A percentile compares a stretch with the other conserved stretches of the same genome.
Conservation (phyloP, 371 early-diverging fungal genomes). For the Lichtheimia ramosa region DNA sequence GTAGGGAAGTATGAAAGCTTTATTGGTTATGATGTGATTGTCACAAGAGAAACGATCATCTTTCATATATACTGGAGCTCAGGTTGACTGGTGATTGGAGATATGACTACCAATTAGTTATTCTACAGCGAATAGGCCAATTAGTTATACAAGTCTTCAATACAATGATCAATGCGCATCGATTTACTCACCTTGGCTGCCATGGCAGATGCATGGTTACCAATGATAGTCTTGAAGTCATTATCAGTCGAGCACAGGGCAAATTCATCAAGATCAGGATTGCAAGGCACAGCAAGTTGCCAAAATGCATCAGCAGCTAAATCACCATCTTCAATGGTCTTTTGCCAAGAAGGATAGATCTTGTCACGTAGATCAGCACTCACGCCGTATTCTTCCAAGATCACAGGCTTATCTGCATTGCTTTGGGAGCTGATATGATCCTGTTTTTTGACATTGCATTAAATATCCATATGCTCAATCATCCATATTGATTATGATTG, state of each 20-base stretch:
- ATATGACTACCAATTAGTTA: too few relatives aligned
- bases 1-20: too few relatives aligned
- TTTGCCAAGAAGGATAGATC: slow-evolving; percentile 6
- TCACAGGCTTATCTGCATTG: slow-evolving; percentile 2
- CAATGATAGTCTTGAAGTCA: background rate
- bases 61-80: too few relatives aligned
- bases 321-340: background rate
- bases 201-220: slow-evolving; percentile 4
- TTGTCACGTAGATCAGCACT: background rate
- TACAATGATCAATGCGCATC: too few relatives aligned
- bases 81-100: too few relatives aligned
- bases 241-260: background rate
- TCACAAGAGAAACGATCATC: too few relatives aligned
- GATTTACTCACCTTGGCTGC: slow-evolving; percentile 3
- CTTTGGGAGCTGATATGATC: slow-evolving; percentile 4
- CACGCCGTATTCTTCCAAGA: slow-evolving; percentile 12
- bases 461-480: background rate
- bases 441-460: background rate
- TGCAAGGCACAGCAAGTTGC: slow-evolving; percentile 9
- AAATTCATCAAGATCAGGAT: slow-evolving; percentile 2
- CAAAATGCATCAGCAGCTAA: slow-evolving; percentile 11
- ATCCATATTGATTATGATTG: background rate
- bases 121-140: too few relatives aligned
- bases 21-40: too few relatives aligned
- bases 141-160: too few relatives aligned